Evolutionary conservation across 2,329 filamentous ascomycete species (phyloP), one percentile per base, ranked within the genome.

Genomic region (Curvularia sp.): DNA sequence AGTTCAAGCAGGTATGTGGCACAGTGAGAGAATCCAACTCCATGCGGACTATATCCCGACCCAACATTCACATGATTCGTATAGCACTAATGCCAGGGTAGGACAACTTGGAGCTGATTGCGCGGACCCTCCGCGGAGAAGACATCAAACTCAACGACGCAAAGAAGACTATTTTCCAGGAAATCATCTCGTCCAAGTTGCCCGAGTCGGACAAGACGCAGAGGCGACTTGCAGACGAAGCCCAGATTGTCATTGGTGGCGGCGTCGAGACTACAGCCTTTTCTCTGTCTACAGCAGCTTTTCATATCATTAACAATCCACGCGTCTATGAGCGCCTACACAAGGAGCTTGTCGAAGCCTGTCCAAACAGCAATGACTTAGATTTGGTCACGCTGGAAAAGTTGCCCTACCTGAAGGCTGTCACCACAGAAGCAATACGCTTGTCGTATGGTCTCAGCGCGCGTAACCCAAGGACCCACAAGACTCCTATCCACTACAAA

Each of bases 371-470:
- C 13, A 53, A 63, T 1, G 58, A 53, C 1, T 22, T 74, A 1
- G 70, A 74, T 5, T 53, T 75, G 12, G 58, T 59, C 13, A 48
- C 62, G 2, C 59, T 74, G 33, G 60, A 62, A 30, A 41, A 47
- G 22, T 53, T 62, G 49, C 56, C 57, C 12, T 62, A 62, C 43
- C 47, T 62, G 24, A 60, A 57, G 35, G 60, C 52, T 6, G 53
- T 60, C 15, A 48, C 59, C 12, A 70, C 72, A 61, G 77, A 79
- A 52, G 66, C 70, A 6, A 63, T 70, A 13, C 70, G 77, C 1
- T 66, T 81, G 13, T 69, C 66, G 2, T 80, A 79, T 50, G 78
- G 78, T 1, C 64, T 80, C 1, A 77, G 75, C 12, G 75, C 76
- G 4, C 66, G 79, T 4, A 75, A 77, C 38, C 73, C 76, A 3